Base-by-base conservation (phyloP, 2,329 filamentous ascomycete species). In the Aureobasidium vineae region DNA sequence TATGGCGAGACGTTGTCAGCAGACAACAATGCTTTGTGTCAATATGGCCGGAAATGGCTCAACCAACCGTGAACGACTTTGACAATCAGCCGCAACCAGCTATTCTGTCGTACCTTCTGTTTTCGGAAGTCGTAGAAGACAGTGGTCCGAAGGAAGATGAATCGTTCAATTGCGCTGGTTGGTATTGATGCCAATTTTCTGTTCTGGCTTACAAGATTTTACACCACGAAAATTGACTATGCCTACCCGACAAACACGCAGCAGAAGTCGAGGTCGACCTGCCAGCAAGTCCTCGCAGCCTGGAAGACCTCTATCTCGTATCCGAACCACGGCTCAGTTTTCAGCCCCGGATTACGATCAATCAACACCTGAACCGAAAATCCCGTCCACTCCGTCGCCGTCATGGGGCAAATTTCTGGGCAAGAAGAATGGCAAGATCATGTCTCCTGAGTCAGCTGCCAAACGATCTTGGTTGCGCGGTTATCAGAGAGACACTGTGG, bases 301-400 rank as follows among this genome's bases (percentile, higher is more conserved):
- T 36, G 33, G 5, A 40, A 49, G 31, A 40, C 16, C 45, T 36
- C 31, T 31, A 10, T 38, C 43, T 28, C 31, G 33, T n/a, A 19
- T 63, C 23, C 43, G 33, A 40, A 38, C 31, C 19, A 40, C n/a
- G 13, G 6, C 59, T 21, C 11, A 11, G 3, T 63, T 52, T 36
- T n/a, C 31, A 8, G 59, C 50, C 33, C 43, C 45, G 8, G 45
- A 63, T 19, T 63, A 63, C 33, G 31, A 40, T 16, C 59, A 63
- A 10, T 15, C 43, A 16, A 63, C 45, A 15, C 59, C 59, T 1
- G 31, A 11, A 23, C 59, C 59, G 6, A 63, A 63, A 10, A 63
- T 19, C 40, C 23, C 43, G 10, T 53, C 50, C 31, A 23, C 59
- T 3, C 38, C 47, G 2, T 63, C 59, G 31, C 59, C 45, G 6